phyloP scores from a whole-genome alignment of 2,329 filamentous ascomycete species.

The Dothistroma septosporum region DNA sequence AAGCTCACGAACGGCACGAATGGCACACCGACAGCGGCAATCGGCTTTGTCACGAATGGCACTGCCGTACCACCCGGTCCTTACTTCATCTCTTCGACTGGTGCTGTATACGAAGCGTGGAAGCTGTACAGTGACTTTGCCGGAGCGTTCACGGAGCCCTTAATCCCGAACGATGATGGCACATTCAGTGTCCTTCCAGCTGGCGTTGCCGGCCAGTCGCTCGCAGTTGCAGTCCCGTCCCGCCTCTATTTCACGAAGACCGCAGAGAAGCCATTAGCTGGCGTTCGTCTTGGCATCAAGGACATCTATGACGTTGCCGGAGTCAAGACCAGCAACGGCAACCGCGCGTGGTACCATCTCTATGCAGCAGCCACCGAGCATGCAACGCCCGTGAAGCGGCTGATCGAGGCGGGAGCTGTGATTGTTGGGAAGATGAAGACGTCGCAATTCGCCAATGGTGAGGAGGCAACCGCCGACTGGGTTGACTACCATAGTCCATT shows the following conservation, averaged over 20 bases:
- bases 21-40: constrained; percentile 17
- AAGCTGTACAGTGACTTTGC: constrained; percentile 49
- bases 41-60: constrained; percentile 17
- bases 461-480: constrained; percentile 49
- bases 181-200: constrained; percentile 44
- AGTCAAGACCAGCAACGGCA: constrained; percentile 54
- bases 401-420: constrained; percentile 58
- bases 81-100: constrained; percentile 48
- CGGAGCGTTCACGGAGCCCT: constrained; percentile 49
- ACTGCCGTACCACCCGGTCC: constrained; percentile 43
- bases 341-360: constrained; percentile 55
- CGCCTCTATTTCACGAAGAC: constrained; percentile 56
- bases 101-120: constrained; percentile 48
- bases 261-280: constrained; percentile 54
- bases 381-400: constrained; percentile 49
- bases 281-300: constrained; percentile 59
- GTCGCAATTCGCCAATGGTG: constrained; percentile 42
- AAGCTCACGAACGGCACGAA: constrained; percentile 14
- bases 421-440: constrained; percentile 46
- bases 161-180: constrained; percentile 38
- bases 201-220: constrained; percentile 37
- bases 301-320: constrained; percentile 60
- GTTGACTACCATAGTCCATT: constrained; percentile 41
- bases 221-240: constrained; percentile 54
- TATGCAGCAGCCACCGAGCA: constrained; percentile 47